Conservation (phyloP, 805 yeast genomes). For the Yarrowia porcina region DNA sequence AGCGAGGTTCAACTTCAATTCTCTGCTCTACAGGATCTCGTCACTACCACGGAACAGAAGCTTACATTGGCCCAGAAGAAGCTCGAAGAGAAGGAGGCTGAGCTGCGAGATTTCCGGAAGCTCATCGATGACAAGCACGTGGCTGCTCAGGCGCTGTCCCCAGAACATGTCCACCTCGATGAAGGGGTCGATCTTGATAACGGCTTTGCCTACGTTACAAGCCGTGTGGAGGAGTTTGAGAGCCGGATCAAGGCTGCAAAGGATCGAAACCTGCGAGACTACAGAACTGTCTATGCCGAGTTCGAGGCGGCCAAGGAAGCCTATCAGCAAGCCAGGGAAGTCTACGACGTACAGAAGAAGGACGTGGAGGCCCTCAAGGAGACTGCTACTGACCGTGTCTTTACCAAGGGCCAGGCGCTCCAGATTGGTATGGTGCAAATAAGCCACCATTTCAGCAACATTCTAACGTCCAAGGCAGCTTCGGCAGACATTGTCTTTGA, state of each 20-base stretch:
- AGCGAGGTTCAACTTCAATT: conserved; percentile 29
- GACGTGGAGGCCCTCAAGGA: neutral
- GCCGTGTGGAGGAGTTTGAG: neutral
- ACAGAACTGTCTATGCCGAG: neutral
- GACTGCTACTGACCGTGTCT: neutral
- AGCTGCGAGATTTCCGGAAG: neutral
- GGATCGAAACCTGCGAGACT: neutral
- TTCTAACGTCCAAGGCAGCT: neutral
- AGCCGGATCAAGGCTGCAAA: neutral
- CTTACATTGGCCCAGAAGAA: conserved; percentile 61
- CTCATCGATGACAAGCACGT: neutral
- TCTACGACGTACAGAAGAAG: neutral
- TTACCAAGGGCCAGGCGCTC: neutral
- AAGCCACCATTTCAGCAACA: neutral
- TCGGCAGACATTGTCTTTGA: conserved; percentile 42
- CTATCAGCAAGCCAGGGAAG: neutral
- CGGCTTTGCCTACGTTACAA: neutral
- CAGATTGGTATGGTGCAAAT: neutral
- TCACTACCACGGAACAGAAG: conserved; percentile 45
- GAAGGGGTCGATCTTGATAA: neutral
- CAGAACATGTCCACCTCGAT: neutral
- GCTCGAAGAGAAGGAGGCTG: conserved; percentile 39
- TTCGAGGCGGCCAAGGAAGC: neutral
- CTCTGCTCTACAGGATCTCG: conserved; percentile 32
- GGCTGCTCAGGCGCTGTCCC: neutral